A percentile compares a stretch with the other conserved stretches of the same genome.
Evolutionary conservation across 139 green algal species (phyloP).

Genomic region (Raphidocelis subcapitata): DNA sequence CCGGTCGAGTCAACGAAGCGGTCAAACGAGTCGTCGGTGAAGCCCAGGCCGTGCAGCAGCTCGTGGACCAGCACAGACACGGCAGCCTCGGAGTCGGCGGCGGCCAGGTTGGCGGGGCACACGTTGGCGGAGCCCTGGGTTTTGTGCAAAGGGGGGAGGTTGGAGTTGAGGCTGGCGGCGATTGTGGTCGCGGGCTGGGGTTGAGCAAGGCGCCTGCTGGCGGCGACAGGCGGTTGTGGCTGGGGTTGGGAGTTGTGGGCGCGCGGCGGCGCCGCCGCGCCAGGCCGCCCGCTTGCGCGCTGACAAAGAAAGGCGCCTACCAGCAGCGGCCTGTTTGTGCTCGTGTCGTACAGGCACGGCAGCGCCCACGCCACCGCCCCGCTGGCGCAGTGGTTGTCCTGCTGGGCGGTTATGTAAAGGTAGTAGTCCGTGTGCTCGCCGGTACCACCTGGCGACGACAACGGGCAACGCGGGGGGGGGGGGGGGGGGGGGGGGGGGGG

Average conservation of each 20-base stretch:
- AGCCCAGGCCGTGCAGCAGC: conserved; percentile 51
- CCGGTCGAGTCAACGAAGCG: conserved; percentile 35
- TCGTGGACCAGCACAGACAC: conserved; percentile 44
- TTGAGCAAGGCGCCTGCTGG: too few relatives aligned
- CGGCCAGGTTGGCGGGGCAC: conserved; percentile 31
- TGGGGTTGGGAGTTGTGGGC: too few relatives aligned
- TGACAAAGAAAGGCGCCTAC: too few relatives aligned
- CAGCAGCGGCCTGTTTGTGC: conserved; percentile 39
- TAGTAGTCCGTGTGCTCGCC: conserved; percentile 44
- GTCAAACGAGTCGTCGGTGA: conserved; percentile 44
- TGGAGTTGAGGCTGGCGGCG: too few relatives aligned
- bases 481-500: too few relatives aligned
- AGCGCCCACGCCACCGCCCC: conserved; percentile 41
- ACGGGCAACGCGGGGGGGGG: background rate
- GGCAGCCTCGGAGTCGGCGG: conserved; percentile 15
- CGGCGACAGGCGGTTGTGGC: too few relatives aligned
- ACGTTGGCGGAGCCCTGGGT: conserved; percentile 41
- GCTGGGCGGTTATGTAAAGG: conserved; percentile 46
- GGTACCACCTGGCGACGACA: conserved; percentile 2
- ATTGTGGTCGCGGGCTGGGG: too few relatives aligned
- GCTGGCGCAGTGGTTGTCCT: conserved; percentile 38
- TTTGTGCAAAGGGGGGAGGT: too few relatives aligned
- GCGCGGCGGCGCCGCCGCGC: too few relatives aligned
- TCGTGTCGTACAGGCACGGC: conserved; percentile 44
- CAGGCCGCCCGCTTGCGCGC: too few relatives aligned